Base-by-base conservation (phyloP, 352 stramenopile genomes). In the Globisporangium radiosum region DNA sequence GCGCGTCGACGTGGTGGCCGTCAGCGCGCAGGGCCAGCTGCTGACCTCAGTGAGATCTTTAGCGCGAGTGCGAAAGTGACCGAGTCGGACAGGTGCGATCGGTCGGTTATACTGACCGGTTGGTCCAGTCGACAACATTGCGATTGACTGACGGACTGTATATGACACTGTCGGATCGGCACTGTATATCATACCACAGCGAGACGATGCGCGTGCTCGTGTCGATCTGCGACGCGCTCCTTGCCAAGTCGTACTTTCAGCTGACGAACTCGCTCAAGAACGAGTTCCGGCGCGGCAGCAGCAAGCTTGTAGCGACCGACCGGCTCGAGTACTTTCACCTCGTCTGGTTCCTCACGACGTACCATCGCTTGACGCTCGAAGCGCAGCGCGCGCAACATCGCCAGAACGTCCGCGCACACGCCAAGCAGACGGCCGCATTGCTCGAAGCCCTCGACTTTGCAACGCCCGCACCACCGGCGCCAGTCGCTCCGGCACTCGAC, bases 281-380 rank as follows among this genome's bases (percentile, higher is more conserved):
- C 47, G 86, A 95, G 58, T 95, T 95, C 45, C 82, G 86, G 45
- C 69, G 86, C 56, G 86, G 85, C 43, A 95, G 86, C 63, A 84
- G 48, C 65, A 94, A 94, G 57, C 63, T 95, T 47, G 78, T 95
- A 19, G 78, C 76, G 5, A 88, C 81, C 3, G 86, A 95, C 81
- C 76, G 82, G n/a, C 71, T 95, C 1, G 79, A 94, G 71, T 95
- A 95, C 52, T 94, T 95, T 60, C 82, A 93, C 60, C 64, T 95
- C 17, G 72, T 93, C 17, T 92, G 82, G 81, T 95, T 94, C 59
- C 68, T 93, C 7, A 93, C 80, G 11, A 80, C 65, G 11, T 95
- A 92, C 61, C 86, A 95, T 39, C 79, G 85, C 7, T 62, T 90
- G 7, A 90, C 85, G 57, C 68, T 88, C n/a, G 81, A 92, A 57